Conservation (phyloP, 192 early-diverging fungal genomes). For the Coemansia reversa region DNA sequence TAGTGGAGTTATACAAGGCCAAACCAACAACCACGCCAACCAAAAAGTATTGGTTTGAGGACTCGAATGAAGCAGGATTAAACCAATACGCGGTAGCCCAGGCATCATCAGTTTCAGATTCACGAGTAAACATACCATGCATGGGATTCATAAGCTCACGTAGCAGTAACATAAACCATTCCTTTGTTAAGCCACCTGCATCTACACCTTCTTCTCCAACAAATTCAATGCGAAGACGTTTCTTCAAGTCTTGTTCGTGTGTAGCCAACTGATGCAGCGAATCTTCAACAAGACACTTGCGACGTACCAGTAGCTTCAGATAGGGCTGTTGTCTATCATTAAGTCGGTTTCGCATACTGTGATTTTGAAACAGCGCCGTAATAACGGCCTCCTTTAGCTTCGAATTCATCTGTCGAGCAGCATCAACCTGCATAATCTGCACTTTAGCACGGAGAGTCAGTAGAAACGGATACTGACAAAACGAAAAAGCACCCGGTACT, state of each 20-base stretch:
- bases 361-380: conserved; percentile 58
- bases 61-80: conserved; percentile 73
- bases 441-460: conserved; percentile 75
- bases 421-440: conserved; percentile 74
- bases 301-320: conserved; percentile 61
- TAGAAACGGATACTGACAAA: conserved; percentile 82
- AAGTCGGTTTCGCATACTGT: not conserved
- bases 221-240: conserved; percentile 89
- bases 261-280: conserved; percentile 74
- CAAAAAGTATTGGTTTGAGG: conserved; percentile 80
- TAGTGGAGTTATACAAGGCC: conserved; percentile 92
- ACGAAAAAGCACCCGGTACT: conserved; percentile 58
- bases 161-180: conserved; percentile 94
- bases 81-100: conserved; percentile 64
- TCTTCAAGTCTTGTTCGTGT: conserved; percentile 81
- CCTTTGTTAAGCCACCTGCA: conserved; percentile 94
- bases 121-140: conserved; percentile 81
- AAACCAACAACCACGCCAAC: conserved; percentile 91
- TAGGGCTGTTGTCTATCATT: conserved; percentile 53
- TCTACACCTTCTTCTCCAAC: conserved; percentile 93
- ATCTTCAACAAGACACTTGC: conserved; percentile 70
- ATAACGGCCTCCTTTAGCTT: conserved; percentile 69
- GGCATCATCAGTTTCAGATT: conserved; percentile 44
- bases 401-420: conserved; percentile 72
- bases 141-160: conserved; percentile 90